Conservation (phyloP, 106 monocot genomes). For the Platanthera guangdongensis region DNA sequence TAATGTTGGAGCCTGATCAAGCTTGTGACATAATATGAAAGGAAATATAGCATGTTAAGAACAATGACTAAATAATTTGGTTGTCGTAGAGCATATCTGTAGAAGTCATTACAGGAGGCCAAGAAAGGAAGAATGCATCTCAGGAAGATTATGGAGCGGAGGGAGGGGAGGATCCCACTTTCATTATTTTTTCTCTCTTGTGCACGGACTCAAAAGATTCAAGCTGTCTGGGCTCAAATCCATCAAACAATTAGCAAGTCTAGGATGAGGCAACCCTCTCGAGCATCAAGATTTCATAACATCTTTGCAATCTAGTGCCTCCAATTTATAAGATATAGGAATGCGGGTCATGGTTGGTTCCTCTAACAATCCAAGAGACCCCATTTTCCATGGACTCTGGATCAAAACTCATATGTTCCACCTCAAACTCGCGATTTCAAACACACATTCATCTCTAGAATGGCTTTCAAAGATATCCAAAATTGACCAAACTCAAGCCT, state of each 20-base stretch:
- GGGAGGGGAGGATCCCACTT: neutral
- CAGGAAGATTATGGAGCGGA: neutral
- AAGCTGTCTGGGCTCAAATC: neutral
- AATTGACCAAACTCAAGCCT: conserved; percentile 21
- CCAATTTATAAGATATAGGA: neutral
- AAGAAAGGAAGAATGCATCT: neutral
- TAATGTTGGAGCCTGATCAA: neutral
- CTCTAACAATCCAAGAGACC: neutral
- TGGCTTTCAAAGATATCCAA: conserved; percentile 24
- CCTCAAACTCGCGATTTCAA: neutral
- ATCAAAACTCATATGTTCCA: conserved; percentile 1
- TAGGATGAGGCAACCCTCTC: neutral
- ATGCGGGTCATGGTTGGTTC: neutral
- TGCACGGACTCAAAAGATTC: neutral
- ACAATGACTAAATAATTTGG: neutral
- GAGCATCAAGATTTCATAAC: neutral
- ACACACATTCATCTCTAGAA: neutral
- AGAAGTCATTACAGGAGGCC: neutral
- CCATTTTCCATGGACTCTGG: neutral
- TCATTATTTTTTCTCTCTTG: no score
- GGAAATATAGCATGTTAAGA: neutral
- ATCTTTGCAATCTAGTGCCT: neutral
- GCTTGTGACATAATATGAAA: neutral
- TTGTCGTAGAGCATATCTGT: neutral
- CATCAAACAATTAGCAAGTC: neutral